Evolutionary conservation across 805 yeast genomes (phyloP).

Genomic region (Metschnikowia cerradonensis): DNA sequence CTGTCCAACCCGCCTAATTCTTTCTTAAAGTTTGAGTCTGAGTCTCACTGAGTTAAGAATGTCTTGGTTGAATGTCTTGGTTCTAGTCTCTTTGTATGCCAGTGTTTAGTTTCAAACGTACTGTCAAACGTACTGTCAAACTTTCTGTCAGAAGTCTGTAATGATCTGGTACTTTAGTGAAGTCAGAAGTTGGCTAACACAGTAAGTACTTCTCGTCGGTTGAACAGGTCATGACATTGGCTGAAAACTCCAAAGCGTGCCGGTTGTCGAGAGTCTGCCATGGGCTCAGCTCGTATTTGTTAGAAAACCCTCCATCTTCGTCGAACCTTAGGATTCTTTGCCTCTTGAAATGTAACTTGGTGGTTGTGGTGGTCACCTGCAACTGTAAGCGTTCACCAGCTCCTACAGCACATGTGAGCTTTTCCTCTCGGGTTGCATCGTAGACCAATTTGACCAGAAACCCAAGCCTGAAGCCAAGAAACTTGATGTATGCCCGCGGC

Average conservation of each 20-base stretch:
- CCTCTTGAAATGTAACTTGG: slow-evolving; percentile 2
- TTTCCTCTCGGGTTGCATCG: slow-evolving; percentile 9
- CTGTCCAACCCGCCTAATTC: too few species aligned
- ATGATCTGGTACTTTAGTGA: too few species aligned
- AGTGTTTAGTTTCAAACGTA: too few species aligned
- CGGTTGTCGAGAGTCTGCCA: background rate
- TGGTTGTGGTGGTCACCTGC: slow-evolving; percentile 6
- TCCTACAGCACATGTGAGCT: slow-evolving; percentile 9
- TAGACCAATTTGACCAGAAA: background rate
- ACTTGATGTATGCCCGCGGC: slow-evolving; percentile 1
- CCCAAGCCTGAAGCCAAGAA: slow-evolving; percentile 5
- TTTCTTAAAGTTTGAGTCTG: too few species aligned
- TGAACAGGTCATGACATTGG: background rate
- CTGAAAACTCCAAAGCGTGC: slow-evolving; percentile 1
- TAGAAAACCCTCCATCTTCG: background rate
- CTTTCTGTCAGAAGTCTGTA: too few species aligned
- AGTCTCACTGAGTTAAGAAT: too few species aligned
- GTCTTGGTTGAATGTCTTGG: too few species aligned
- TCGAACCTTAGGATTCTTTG: background rate
- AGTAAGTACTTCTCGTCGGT: background rate
- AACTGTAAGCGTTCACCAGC: slow-evolving; percentile 15
- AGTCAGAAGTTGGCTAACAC: background rate
- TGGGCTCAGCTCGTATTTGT: background rate
- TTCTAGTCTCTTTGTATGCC: too few species aligned
- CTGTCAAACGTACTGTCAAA: too few species aligned